These are phyloP conservation scores for Luffa acutangula DNA, from an alignment of 306 rosid genomes.

Conservation along the genomic window DNA sequence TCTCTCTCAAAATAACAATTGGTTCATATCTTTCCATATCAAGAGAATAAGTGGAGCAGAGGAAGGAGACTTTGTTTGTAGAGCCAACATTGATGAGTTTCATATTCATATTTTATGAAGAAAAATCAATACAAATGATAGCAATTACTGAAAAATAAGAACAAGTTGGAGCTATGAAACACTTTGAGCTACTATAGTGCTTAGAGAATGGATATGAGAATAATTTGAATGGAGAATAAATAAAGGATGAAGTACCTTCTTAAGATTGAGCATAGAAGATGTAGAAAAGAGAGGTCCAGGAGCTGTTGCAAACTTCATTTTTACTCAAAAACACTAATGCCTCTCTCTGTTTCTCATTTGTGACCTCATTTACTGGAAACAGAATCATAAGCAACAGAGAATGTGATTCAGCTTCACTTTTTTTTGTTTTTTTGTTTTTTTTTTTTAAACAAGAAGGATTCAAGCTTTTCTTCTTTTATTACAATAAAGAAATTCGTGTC, in stretches of 20 bases:
- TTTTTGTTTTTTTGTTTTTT: background rate
- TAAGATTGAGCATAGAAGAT: background rate
- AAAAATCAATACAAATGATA: background rate
- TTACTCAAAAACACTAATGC: slow-evolving; percentile 7
- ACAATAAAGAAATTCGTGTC: background rate
- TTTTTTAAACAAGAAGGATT: background rate
- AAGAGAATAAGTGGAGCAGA: background rate
- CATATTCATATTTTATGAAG: background rate
- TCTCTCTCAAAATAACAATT: background rate
- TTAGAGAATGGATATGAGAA: background rate
- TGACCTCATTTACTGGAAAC: background rate
- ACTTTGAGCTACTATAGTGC: background rate
- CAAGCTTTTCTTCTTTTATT: background rate
- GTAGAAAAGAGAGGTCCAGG: slow-evolving; percentile 4
- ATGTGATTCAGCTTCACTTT: background rate
- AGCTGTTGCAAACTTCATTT: slow-evolving; percentile 1
- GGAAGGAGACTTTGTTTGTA: background rate
- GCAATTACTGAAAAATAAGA: background rate
- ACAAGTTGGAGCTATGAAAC: background rate
- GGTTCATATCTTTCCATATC: background rate
- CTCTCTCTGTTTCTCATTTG: slow-evolving; percentile 8
- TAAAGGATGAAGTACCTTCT: background rate
- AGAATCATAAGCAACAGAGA: slow-evolving; percentile 5
- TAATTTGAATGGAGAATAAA: background rate
- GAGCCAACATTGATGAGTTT: background rate